Evolutionary conservation across 148 eudicot species (phyloP).

Genomic region (Rhododendron henanense): DNA sequence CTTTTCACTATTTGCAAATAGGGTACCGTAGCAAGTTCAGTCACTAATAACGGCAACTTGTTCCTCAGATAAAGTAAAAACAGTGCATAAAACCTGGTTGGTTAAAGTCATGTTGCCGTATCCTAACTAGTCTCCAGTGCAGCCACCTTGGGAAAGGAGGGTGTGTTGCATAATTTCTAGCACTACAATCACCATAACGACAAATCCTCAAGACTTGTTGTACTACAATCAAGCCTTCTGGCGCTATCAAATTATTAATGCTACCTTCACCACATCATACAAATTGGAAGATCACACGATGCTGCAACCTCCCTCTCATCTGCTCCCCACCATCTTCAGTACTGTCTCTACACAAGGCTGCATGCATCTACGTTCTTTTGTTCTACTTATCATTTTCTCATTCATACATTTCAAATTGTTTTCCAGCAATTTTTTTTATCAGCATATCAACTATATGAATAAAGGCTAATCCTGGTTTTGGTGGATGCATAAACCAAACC

Average conservation of each 20-base stretch:
- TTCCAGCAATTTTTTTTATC: background rate
- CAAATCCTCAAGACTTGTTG: background rate
- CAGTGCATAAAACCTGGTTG: background rate
- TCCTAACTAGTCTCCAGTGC: background rate
- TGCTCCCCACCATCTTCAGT: background rate
- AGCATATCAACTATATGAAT: background rate
- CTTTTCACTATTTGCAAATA: background rate
- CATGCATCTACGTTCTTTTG: background rate
- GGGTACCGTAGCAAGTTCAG: background rate
- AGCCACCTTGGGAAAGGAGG: background rate
- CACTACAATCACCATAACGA: background rate
- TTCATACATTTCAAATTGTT: background rate
- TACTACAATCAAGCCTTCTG: background rate
- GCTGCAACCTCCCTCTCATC: background rate
- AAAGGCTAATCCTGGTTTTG: background rate
- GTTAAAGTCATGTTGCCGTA: background rate
- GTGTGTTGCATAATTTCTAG: background rate
- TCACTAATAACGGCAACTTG: background rate
- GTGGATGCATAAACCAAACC: background rate
- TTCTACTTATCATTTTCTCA: background rate
- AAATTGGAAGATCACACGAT: background rate
- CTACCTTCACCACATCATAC: background rate
- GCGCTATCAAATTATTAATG: background rate
- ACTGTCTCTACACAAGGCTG: background rate
- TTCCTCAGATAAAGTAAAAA: no score